Evolutionary conservation across 306 rosid species (phyloP), one percentile per base, ranked within the genome.

Genomic region (Carpinus fangiana): DNA sequence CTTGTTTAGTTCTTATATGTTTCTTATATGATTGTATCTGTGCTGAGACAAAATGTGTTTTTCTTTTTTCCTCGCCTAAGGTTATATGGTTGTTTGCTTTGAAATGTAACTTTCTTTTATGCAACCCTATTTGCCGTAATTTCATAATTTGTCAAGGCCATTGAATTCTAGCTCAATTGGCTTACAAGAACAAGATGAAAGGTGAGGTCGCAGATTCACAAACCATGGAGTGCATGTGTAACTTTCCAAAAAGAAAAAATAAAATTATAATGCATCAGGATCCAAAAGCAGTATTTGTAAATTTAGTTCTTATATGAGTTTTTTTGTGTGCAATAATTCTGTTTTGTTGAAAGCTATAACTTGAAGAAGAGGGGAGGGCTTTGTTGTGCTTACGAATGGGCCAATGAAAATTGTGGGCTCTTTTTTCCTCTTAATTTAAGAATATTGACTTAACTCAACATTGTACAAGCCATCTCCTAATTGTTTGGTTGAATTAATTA

Each of bases 41-140:
- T 28, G 45, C 60, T 73, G 47, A 34, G 18, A 68, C 7, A 59
- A 83, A 70, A 28, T 81, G 1, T 48, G 52, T 48, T 48, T 12
- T 83, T 72, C 69, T 17, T 84, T 73, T 41, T 72, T 72, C 79
- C 66, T 51, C 56, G 26, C 20, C 28, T 21, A 20, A 31, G 70
- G 75, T 77, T 67, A 47, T 62, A 38, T 80, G 62, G 36, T 77
- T n/a, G 26, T 41, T 18, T 66, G 48, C 11, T 41, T 18, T 64
- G 20, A 64, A 31, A 31, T 31, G 34, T 31, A 31, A 31, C 34
- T 31, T 31, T 31, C 34, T 31, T 31, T 2, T 31, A 31, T 31
- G 34, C 34, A 31, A 9, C 43, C 12, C 68, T 5, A 13, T 28
- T 28, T 12, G 13, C 2, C 31, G 11, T 62, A 62, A 62, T 62